phyloP scores from a whole-genome alignment of 192 early-diverging fungal species.

The Rhizophagus prolifer region DNA sequence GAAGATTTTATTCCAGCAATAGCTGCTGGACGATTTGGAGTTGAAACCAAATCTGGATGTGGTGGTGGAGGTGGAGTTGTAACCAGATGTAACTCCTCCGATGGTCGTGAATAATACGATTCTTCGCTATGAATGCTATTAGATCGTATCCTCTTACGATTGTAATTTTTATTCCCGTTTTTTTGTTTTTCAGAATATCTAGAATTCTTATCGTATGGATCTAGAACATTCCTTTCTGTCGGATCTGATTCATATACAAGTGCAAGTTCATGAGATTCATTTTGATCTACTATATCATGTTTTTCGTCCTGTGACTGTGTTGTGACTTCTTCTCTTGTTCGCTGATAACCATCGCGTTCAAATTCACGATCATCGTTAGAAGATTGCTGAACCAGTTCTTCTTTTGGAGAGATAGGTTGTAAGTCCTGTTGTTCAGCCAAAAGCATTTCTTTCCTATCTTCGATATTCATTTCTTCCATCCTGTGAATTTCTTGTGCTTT shows the following conservation, averaged over 20 bases:
- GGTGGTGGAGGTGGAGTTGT: not conserved
- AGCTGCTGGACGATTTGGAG: not conserved
- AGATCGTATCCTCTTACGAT: slow-evolving; percentile 12
- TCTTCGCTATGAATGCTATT: not conserved
- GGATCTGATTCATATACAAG: not conserved
- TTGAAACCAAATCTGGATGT: slow-evolving; percentile 4
- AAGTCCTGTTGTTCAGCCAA: not conserved
- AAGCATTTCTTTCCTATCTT: slow-evolving; percentile 11
- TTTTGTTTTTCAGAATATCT: slow-evolving; percentile 9
- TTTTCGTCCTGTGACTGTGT: not conserved
- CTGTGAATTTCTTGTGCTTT: not conserved
- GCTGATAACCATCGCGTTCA: not conserved
- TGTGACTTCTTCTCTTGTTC: not conserved
- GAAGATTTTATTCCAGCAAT: not conserved
- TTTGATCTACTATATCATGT: not conserved
- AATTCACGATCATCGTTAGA: slow-evolving; percentile 7
- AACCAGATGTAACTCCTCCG: not conserved
- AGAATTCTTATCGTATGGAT: not conserved
- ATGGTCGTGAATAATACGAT: slow-evolving; percentile 9
- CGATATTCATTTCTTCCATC: not conserved
- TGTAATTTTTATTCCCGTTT: not conserved
- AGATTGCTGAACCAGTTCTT: not conserved
- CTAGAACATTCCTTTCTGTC: not conserved
- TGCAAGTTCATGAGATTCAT: not conserved
- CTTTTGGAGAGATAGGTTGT: slow-evolving; percentile 4